A percentile compares a stretch with the other conserved stretches of the same genome.
These are phyloP conservation scores for Ammopiptanthus mongolicus DNA, from an alignment of 306 rosid genomes.

Conservation along the genomic window DNA sequence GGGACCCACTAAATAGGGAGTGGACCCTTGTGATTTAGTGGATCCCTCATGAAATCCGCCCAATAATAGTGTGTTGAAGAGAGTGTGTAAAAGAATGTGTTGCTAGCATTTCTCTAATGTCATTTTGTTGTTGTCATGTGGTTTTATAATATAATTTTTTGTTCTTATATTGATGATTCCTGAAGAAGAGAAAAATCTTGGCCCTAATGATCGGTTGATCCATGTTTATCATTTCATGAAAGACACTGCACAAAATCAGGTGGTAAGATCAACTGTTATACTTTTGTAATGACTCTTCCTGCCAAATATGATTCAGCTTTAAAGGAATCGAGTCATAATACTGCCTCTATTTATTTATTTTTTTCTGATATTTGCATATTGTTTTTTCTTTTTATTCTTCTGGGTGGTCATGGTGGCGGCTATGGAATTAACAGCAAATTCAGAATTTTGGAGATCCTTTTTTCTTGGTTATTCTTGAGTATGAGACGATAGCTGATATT, in stretches of 20 bases:
- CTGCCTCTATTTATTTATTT: neutral
- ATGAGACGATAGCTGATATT: conserved; percentile 80
- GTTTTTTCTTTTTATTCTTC: neutral
- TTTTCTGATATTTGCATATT: neutral
- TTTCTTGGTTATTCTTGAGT: conserved; percentile 75
- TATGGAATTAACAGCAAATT: conserved; percentile 52
- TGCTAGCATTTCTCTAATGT: neutral
- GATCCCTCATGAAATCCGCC: no score
- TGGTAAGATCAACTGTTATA: conserved; percentile 33
- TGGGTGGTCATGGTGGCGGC: neutral
- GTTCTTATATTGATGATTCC: conserved; percentile 52
- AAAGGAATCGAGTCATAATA: neutral
- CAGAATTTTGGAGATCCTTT: conserved; percentile 96
- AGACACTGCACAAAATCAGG: conserved; percentile 69
- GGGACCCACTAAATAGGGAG: no score
- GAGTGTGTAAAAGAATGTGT: no score
- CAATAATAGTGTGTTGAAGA: no score
- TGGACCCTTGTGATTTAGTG: no score
- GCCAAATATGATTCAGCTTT: neutral
- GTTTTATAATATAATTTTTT: neutral
- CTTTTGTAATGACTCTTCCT: neutral
- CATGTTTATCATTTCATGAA: conserved; percentile 87
- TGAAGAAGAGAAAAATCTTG: conserved; percentile 77
- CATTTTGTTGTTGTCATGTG: neutral
- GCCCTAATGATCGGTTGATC: conserved; percentile 71